Evolutionary conservation across 2,329 filamentous ascomycete genomes (phyloP).

Genomic region (Alternaria solani): DNA sequence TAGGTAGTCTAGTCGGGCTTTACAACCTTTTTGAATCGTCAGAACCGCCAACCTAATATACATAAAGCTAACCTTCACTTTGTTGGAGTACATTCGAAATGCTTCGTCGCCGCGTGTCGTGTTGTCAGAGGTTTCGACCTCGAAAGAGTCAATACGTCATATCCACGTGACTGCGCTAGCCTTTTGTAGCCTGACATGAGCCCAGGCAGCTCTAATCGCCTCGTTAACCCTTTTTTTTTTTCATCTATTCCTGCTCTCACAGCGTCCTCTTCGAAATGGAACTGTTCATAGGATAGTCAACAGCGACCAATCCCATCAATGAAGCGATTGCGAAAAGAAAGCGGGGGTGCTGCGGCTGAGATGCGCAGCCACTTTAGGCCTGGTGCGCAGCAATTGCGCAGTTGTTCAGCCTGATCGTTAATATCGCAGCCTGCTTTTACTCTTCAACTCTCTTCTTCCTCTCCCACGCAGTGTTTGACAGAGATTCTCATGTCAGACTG

Average conservation of each 20-base stretch:
- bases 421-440: not conserved
- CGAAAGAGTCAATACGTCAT: not conserved
- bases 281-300: not conserved
- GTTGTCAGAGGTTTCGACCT: not conserved
- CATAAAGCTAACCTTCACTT: not conserved
- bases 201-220: not conserved
- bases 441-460: not conserved
- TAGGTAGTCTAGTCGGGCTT: not conserved
- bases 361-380: conserved; percentile 16
- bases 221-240: accelerated
- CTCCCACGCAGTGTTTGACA: not conserved
- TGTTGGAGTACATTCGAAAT: too few relatives aligned
- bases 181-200: not conserved
- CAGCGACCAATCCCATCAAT: not conserved
- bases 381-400: conserved; percentile 6
- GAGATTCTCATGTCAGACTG: not conserved
- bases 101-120: not conserved
- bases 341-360: conserved; percentile 11
- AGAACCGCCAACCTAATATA: not conserved
- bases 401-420: conserved; percentile 13
- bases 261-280: too few relatives aligned
- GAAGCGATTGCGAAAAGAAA: not conserved
- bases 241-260: not conserved
- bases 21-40: not conserved
- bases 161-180: not conserved